Evolutionary conservation across 495 filamentous ascomycete species (phyloP), one percentile per base, ranked within the genome.

Genomic region (Lasiosphaeria ovina): DNA sequence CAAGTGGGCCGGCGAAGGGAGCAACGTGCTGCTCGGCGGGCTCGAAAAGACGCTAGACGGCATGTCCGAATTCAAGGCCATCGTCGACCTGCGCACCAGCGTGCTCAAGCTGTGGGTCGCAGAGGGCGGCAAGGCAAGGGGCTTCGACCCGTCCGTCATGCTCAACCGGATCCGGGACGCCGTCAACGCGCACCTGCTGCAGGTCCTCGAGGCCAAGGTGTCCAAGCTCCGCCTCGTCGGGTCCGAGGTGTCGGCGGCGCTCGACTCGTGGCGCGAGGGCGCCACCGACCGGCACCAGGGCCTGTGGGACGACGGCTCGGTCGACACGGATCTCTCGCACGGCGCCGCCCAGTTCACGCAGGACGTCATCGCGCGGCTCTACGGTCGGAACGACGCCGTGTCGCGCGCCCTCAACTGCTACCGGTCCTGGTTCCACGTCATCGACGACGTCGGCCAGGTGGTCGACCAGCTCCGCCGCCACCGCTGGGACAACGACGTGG

Each of bases 401-500:
- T 82, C 81, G n/a, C 68, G 71, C 57, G 81, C 84, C 3, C 73
- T 89, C 8, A 71, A 73, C 10, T 75, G 73, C 40, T 96, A 92
- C 67, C 77, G 84, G 58, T 74, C 74, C 3, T 98, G 92, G 91
- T 78, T 85, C 32, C 70, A 74, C 8, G 77, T 83, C 3, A 83
- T 96, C 14, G 76, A 86, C 53, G 80, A 82, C 50, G 78, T 87
- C 3, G 79, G 78, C 10, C 73, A 76, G 12, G 79, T 86, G 11
- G 83, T 95, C 35, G 83, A 87, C 34, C 81, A 84, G 24, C 77
- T 97, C 48, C 84, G 79, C 58, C 80, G 83, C 10, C 81, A 83
- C 35, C 83, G 82, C 57, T 96, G 92, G 89, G 85, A 89, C 31
- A 89, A 93, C 58, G 83, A 91, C 36, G 73, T 91, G 12, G 87